Percentiles rank a stretch among this genome's conserved stretches.
Conservation (phyloP, 768 basidiomycete species). For the Leccinum subgranulosum region DNA sequence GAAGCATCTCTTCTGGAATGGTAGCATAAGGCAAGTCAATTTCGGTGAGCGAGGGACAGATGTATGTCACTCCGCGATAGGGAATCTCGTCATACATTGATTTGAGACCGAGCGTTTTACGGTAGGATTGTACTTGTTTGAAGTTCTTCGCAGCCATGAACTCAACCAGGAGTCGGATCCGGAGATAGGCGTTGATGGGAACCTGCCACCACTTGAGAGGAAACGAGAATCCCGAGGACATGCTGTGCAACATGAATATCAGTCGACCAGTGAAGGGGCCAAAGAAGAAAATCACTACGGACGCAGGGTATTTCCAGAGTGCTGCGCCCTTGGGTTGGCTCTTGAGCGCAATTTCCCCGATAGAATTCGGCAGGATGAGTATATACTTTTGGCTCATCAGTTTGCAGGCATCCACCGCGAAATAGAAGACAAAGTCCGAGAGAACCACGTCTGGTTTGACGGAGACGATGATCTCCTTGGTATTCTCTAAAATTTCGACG, state of each 20-base stretch:
- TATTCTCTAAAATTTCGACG: too few relatives aligned
- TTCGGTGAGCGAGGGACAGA: conserved; percentile 6
- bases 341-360: not conserved
- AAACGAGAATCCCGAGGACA: conserved; percentile 8
- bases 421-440: not conserved
- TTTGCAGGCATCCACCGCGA: conserved; percentile 3
- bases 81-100: not conserved
- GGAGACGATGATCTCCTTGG: too few relatives aligned
- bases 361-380: not conserved
- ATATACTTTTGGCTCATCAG: conserved; percentile 1
- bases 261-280: not conserved
- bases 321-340: conserved; percentile 1
- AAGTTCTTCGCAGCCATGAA: not conserved
- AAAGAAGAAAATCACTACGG: not conserved
- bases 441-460: too few relatives aligned
- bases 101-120: conserved; percentile 1
- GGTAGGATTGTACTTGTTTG: not conserved
- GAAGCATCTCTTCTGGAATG: conserved; percentile 2
- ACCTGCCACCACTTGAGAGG: conserved; percentile 16
- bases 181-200: conserved; percentile 6
- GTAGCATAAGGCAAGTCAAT: not conserved
- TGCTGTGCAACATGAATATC: not conserved
- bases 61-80: not conserved
- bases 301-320: conserved; percentile 12
- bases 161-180: not conserved